Conservation (phyloP, 805 yeast species). For the Sporopachydermia lactativora region DNA sequence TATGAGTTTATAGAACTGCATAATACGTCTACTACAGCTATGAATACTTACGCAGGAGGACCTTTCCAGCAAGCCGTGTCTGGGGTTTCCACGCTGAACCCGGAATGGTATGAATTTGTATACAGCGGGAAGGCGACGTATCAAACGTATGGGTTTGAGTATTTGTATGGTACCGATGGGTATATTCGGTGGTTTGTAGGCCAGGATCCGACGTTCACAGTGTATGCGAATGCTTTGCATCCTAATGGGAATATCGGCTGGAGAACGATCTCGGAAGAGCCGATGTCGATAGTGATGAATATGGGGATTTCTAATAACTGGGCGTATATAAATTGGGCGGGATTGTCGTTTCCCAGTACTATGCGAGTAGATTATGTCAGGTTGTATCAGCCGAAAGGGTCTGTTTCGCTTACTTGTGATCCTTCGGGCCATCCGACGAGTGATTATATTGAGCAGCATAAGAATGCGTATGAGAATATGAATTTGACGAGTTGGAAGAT, state of each 20-base stretch:
- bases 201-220: conserved; percentile 30
- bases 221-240: conserved; percentile 27
- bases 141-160: conserved; percentile 32
- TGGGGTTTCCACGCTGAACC: conserved; percentile 30
- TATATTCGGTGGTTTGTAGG: conserved; percentile 34
- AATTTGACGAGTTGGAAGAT: conserved; percentile 29
- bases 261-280: conserved; percentile 34
- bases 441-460: conserved; percentile 29
- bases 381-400: conserved; percentile 32
- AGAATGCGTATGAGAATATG: conserved; percentile 27
- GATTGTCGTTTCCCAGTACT: conserved; percentile 27
- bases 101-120: conserved; percentile 27
- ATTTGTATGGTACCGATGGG: conserved; percentile 22
- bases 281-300: conserved; percentile 34
- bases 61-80: conserved; percentile 38
- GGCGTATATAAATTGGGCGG: conserved; percentile 37
- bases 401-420: conserved; percentile 29
- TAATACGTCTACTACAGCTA: conserved; percentile 25
- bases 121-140: conserved; percentile 20
- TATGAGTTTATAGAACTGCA: conserved; percentile 30
- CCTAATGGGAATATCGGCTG: conserved; percentile 38
- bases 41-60: conserved; percentile 35
- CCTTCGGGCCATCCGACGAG: conserved; percentile 32
- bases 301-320: conserved; percentile 36
- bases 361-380: conserved; percentile 33